phyloP scores from a whole-genome alignment of 148 eudicot genomes.

The Fagopyrum homotropicum region DNA sequence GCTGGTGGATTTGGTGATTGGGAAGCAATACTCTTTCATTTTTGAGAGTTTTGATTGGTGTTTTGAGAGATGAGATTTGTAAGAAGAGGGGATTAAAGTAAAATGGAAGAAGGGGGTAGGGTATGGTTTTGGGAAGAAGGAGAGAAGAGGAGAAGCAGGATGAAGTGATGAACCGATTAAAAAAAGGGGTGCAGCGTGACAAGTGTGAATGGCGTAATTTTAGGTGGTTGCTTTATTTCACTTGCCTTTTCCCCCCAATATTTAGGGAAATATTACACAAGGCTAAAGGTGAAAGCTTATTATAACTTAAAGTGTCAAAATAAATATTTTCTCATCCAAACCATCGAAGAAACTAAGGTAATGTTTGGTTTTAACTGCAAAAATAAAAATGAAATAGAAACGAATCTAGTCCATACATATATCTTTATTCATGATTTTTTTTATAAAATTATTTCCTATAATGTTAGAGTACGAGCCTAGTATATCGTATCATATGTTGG shows the following conservation, averaged over 20 bases:
- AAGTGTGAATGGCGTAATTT: conserved; percentile 9
- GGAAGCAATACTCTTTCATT: background rate
- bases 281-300: too few species aligned
- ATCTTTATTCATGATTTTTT: too few species aligned
- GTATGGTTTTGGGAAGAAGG: conserved; percentile 2
- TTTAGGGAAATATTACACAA: too few species aligned
- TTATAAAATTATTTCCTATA: too few species aligned
- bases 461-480: too few species aligned
- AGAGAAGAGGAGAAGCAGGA: background rate
- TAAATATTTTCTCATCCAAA: too few species aligned
- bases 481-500: too few species aligned
- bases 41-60: background rate
- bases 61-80: background rate
- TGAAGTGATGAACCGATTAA: background rate
- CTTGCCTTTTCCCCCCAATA: background rate
- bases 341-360: too few species aligned
- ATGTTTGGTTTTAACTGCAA: too few species aligned
- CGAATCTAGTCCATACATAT: too few species aligned
- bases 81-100: background rate
- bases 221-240: conserved; percentile 10
- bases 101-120: background rate
- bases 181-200: conserved; percentile 3
- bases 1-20: background rate
- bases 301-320: too few species aligned
- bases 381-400: too few species aligned